Evolutionary conservation across 345 rosid genomes (phyloP), one percentile per base, ranked within the genome.

Genomic region (Eucalyptus albens): DNA sequence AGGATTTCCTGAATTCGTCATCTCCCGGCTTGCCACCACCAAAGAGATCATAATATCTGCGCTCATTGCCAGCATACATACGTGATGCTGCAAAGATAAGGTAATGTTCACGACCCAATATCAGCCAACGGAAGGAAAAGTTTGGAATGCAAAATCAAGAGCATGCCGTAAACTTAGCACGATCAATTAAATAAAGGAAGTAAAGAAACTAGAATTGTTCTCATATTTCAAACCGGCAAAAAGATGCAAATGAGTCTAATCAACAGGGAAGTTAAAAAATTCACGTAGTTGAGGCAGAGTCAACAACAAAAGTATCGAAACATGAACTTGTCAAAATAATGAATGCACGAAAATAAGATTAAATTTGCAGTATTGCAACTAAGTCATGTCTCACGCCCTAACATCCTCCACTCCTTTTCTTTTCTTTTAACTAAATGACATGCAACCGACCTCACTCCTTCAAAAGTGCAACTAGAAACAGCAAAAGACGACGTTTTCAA

Each of bases 41-140:
- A 92, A 98, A 97, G 33, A 97, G 96, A 93, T 97, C 94, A 91
- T 97, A 97, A 87, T 91, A 92, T 90, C 92, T 94, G 47, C 89
- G 87, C 67, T 92, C 87, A 89, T 94, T 94, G 87, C 93, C 92
- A 90, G 97, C 94, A 89, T 95, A 97, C 72, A 92, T 92, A 69
- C 96, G 92, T 29, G 91, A 91, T 40, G 91, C 97, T 95, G 93
- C 92, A 91, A 22, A 37, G 83, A 77, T 19, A 37, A 77, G 45
- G 47, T 77, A 19, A 10, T 0, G 4, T 31, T 65, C 77, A 67
- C 11, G 2, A 67, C 77, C 40, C 21, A 67, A 67, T 67, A 67
- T 67, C 6, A 65, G 77, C 77, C 40, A 67, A 31, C 40, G 2
- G 3, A n/a, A n/a, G 77, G 77, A 67, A 67, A 67, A 15, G 21